Conservation (phyloP, 2,329 filamentous ascomycete species). For the Monosporascus sp. region DNA sequence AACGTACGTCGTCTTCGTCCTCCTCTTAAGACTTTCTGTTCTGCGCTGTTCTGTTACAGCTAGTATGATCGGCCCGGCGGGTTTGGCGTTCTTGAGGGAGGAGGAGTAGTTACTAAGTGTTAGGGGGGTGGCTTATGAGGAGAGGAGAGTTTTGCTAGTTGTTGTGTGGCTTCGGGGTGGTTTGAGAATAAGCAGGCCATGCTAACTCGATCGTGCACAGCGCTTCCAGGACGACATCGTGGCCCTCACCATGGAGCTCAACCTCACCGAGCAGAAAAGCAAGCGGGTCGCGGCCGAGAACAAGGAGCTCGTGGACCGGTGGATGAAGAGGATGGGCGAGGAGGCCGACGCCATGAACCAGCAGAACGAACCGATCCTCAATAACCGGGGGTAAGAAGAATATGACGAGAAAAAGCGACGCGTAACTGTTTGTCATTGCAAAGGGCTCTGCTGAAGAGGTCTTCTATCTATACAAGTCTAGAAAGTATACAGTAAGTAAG, state of each 20-base stretch:
- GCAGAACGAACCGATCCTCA: slow-evolving; percentile 43
- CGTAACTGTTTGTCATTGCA: slow-evolving; percentile 7
- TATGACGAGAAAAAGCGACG: slow-evolving; percentile 1
- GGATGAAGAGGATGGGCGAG: slow-evolving; percentile 81
- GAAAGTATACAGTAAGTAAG: slow-evolving; percentile 24
- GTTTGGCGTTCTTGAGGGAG: no score
- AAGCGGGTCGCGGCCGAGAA: slow-evolving; percentile 76
- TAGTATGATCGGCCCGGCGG: no score
- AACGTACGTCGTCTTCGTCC: slow-evolving; percentile 45
- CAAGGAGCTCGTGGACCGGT: slow-evolving; percentile 80
- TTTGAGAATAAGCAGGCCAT: background rate
- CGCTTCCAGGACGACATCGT: slow-evolving; percentile 92
- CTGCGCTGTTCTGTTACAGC: no score
- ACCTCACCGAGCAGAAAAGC: slow-evolving; percentile 72
- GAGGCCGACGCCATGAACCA: slow-evolving; percentile 86
- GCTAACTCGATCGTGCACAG: slow-evolving; percentile 28
- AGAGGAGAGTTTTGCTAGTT: background rate
- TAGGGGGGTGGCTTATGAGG: background rate
- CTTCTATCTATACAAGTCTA: slow-evolving; percentile 14
- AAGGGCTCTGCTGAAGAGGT: slow-evolving; percentile 12
- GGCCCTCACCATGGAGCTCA: slow-evolving; percentile 78
- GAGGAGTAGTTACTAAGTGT: no score
- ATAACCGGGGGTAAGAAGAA: slow-evolving; percentile 17
- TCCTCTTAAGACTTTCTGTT: no score
- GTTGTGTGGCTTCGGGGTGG: background rate